phyloP scores from a whole-genome alignment of 192 early-diverging fungal genomes.

The Globomyces pollinis-pini region DNA sequence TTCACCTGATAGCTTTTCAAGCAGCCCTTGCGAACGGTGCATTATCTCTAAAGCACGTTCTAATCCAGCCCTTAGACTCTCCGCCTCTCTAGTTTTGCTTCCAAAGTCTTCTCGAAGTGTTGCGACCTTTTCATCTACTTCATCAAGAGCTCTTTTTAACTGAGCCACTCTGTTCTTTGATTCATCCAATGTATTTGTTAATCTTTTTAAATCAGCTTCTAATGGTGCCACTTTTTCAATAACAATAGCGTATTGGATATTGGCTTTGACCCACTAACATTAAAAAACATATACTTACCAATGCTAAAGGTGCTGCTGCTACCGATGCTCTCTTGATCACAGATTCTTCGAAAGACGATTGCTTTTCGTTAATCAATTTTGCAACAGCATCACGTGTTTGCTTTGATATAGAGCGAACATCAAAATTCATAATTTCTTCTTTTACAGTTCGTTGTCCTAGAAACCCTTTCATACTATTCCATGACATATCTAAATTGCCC shows the following conservation, averaged over 20 bases:
- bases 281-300: too few relatives aligned
- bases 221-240: conserved; percentile 48
- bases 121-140: conserved; percentile 45
- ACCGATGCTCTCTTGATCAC: conserved; percentile 43
- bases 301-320: conserved; percentile 51
- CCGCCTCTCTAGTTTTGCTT: conserved; percentile 49
- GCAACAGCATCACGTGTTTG: conserved; percentile 40
- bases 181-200: conserved; percentile 38
- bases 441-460: conserved; percentile 55
- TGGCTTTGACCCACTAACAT: conserved; percentile 64
- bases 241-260: conserved; percentile 47
- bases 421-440: conserved; percentile 60
- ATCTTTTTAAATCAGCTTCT: conserved; percentile 32
- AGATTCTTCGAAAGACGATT: conserved; percentile 53
- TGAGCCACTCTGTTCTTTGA: conserved; percentile 33
- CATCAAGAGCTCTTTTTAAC: conserved; percentile 39
- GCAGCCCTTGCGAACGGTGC: conserved; percentile 35
- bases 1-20: conserved; percentile 50
- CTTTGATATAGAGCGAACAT: conserved; percentile 41
- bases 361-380: conserved; percentile 42
- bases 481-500: conserved; percentile 57
- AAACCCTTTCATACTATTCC: conserved; percentile 64
- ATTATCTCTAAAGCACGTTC: conserved; percentile 41
- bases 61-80: conserved; percentile 34
- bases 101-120: conserved; percentile 42